Conservation (phyloP, 2,329 filamentous ascomycete genomes). For the Colletotrichum australisinense region DNA sequence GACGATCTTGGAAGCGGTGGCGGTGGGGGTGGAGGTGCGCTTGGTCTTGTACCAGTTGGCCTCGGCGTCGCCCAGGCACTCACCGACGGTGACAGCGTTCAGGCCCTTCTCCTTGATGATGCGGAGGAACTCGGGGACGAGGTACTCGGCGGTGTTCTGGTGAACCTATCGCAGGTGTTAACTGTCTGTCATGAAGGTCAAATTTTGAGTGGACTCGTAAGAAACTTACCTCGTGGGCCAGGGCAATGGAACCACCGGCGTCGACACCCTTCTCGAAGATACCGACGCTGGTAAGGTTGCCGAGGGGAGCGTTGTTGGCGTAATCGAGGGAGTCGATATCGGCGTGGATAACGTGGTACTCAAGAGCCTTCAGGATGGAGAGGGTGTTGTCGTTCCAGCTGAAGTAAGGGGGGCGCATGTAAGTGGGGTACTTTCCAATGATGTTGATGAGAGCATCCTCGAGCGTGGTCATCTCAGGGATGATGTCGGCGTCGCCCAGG, state of each 20-base stretch:
- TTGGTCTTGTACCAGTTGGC: conserved; percentile 56
- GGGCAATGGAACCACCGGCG: conserved; percentile 48
- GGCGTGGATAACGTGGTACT: conserved; percentile 28
- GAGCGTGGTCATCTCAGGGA: conserved; percentile 54
- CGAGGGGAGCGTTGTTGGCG: conserved; percentile 23
- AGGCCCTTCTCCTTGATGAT: conserved; percentile 41
- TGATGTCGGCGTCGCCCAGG: conserved; percentile 46
- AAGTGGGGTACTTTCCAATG: conserved; percentile 54
- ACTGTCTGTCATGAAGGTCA: conserved; percentile 47
- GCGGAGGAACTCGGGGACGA: conserved; percentile 33
- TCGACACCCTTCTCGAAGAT: conserved; percentile 47
- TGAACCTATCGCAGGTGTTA: conserved; percentile 23
- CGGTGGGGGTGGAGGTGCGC: conserved; percentile 35
- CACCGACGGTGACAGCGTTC: conserved; percentile 54
- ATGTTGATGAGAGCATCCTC: conserved; percentile 57
- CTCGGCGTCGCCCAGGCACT: conserved; percentile 57
- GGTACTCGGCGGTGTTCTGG: conserved; percentile 37
- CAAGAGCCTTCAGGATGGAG: conserved; percentile 33
- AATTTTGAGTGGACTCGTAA: conserved; percentile 50
- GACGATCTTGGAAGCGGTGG: conserved; percentile 27
- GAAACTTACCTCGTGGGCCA: conserved; percentile 53
- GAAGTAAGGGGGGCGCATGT: conserved; percentile 57
- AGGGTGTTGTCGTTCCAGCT: conserved; percentile 39
- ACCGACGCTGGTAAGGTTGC: conserved; percentile 47
- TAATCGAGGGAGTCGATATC: conserved; percentile 46